These are phyloP conservation scores for Picocystis sp. DNA, from an alignment of 163 green algal genomes.

Conservation along the genomic window DNA sequence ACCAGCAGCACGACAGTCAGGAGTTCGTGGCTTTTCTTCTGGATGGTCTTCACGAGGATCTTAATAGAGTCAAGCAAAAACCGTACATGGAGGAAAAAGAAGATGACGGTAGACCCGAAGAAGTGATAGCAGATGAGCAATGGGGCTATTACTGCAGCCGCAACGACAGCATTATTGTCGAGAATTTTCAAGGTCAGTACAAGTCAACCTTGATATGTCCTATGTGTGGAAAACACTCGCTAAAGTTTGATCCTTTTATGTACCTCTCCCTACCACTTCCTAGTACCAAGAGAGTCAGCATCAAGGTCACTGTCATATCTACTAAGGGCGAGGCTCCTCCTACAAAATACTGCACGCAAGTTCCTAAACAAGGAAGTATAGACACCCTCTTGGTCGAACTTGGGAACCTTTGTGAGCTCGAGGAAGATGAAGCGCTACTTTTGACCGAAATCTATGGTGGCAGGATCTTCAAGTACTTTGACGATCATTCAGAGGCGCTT, in stretches of 20 bases:
- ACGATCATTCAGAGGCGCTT: no score
- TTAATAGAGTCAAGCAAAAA: slow-evolving; percentile 83
- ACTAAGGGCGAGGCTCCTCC: slow-evolving; percentile 37
- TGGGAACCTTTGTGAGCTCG: slow-evolving; percentile 10
- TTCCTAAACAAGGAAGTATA: slow-evolving; percentile 22
- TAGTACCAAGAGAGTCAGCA: slow-evolving; percentile 21
- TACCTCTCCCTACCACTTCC: slow-evolving; percentile 88
- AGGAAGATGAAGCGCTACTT: slow-evolving; percentile 21
- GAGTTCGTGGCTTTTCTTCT: slow-evolving; percentile 89
- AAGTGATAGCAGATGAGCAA: slow-evolving; percentile 54
- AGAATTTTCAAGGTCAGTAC: slow-evolving; percentile 81
- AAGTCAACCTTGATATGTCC: slow-evolving; percentile 80
- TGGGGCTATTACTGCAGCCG: slow-evolving; percentile 64
- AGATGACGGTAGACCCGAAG: slow-evolving; percentile 43
- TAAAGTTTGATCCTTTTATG: slow-evolving; percentile 96
- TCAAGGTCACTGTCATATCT: slow-evolving; percentile 39
- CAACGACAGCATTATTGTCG: slow-evolving; percentile 83
- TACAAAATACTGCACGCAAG: slow-evolving; percentile 21
- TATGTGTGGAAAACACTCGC: slow-evolving; percentile 42
- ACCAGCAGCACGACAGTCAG: slow-evolving; percentile 78
- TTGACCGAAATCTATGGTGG: slow-evolving; percentile 19
- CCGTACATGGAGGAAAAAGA: slow-evolving; percentile 84
- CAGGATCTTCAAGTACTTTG: background rate
- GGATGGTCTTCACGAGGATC: slow-evolving; percentile 89
- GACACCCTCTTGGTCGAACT: slow-evolving; percentile 28